Evolutionary conservation across 768 basidiomycete genomes (phyloP).

Genomic region (Mycena polygramma): DNA sequence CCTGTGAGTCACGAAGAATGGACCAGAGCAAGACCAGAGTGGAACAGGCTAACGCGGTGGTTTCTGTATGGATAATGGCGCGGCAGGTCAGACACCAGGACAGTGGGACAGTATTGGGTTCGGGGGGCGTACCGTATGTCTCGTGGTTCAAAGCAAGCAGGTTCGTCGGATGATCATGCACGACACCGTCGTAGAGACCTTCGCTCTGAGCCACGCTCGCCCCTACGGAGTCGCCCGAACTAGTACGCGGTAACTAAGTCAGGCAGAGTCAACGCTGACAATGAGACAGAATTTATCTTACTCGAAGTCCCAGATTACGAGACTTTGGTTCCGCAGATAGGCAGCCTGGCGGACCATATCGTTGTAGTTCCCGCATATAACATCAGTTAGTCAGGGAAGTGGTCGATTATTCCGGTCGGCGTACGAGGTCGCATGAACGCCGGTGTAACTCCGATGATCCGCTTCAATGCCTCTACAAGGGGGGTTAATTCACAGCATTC

Average conservation of each 20-base stretch:
- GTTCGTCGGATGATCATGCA: neutral
- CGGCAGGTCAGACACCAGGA: neutral
- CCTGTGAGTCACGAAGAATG: neutral
- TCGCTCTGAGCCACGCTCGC: slow-evolving; percentile 46
- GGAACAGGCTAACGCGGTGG: slow-evolving; percentile 9
- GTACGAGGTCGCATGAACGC: slow-evolving; percentile 64
- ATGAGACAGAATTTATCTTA: slow-evolving; percentile 27
- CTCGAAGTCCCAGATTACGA: slow-evolving; percentile 59
- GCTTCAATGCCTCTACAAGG: slow-evolving; percentile 54
- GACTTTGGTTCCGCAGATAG: slow-evolving; percentile 48
- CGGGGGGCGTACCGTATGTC: slow-evolving; percentile 7
- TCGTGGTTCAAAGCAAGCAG: slow-evolving; percentile 20
- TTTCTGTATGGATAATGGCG: slow-evolving; percentile 8
- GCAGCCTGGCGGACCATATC: slow-evolving; percentile 58
- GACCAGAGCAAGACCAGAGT: no score
- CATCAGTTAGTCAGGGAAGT: neutral
- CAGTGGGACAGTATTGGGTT: neutral
- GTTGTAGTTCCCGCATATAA: slow-evolving; percentile 63
- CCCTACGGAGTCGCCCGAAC: slow-evolving; percentile 56
- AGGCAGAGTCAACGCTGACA: no score
- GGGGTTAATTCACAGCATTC: neutral
- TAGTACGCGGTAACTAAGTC: no score
- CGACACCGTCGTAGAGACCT: slow-evolving; percentile 44
- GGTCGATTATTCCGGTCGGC: slow-evolving; percentile 1
- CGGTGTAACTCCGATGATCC: slow-evolving; percentile 57